These are phyloP conservation scores for Moesziomyces antarcticus DNA, from an alignment of 1,284 basidiomycete species.

Conservation along the genomic window DNA sequence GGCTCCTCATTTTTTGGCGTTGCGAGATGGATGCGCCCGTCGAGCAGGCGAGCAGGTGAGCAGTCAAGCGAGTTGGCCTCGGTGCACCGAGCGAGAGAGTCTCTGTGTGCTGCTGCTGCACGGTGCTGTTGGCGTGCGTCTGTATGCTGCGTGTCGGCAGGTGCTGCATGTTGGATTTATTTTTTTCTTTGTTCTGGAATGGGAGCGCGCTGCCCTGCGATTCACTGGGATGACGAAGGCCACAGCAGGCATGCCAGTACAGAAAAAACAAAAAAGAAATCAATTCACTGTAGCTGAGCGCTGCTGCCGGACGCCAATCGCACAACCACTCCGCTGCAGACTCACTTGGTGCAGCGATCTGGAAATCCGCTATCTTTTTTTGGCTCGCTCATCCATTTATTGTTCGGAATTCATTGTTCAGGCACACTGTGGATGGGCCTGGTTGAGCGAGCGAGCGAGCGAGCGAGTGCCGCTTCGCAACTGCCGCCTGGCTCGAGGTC, in stretches of 20 bases:
- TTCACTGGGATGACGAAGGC: conserved; percentile 39
- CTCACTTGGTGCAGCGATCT: not conserved
- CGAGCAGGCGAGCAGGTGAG: too few relatives aligned
- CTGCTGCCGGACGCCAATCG: not conserved
- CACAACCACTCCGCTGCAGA: too few relatives aligned
- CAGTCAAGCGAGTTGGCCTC: not conserved
- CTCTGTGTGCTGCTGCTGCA: not conserved
- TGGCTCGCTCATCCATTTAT: not conserved
- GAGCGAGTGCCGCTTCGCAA: not conserved
- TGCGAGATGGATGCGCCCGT: not conserved
- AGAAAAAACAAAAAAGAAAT: too few relatives aligned
- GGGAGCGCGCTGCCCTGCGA: not conserved
- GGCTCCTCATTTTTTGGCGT: not conserved
- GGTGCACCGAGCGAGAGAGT: too few relatives aligned
- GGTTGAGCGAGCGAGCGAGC: too few relatives aligned
- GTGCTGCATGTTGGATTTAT: not conserved
- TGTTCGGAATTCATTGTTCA: not conserved
- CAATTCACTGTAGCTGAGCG: conserved; percentile 66
- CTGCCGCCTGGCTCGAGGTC: not conserved
- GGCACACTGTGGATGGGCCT: not conserved
- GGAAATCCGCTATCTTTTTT: not conserved
- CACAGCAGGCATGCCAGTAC: conserved; percentile 32
- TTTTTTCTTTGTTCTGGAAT: conserved; percentile 1
- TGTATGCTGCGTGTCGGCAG: not conserved
- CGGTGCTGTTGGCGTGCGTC: not conserved